phyloP scores from a whole-genome alignment of 2,329 filamentous ascomycete genomes.

The Cordyceps fumosorosea region DNA sequence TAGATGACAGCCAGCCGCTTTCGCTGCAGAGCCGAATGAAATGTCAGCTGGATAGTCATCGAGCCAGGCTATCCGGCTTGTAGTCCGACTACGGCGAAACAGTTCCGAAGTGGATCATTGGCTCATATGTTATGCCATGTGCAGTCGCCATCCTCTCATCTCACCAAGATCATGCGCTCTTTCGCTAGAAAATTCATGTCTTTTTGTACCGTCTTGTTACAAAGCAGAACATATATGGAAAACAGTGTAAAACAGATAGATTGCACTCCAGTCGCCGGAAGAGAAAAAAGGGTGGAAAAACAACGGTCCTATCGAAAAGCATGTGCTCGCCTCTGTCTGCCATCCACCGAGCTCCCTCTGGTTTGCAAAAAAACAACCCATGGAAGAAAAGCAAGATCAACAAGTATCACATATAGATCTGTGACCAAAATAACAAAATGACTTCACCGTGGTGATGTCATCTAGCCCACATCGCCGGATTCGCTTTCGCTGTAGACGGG shows the following conservation, averaged over 20 bases:
- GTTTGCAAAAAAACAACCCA: slow-evolving; percentile 23
- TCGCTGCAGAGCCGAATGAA: not conserved
- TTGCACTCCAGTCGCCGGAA: slow-evolving; percentile 47
- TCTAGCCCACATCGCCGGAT: not conserved
- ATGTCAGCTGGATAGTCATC: not conserved
- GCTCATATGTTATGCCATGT: not conserved
- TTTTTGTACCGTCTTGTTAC: not conserved
- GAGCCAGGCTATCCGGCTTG: not conserved
- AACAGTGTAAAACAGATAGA: slow-evolving; percentile 28
- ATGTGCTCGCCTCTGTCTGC: slow-evolving; percentile 24
- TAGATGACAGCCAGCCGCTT: no score
- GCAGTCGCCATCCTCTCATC: not conserved
- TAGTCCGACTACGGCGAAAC: not conserved
- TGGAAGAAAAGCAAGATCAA: slow-evolving; percentile 13
- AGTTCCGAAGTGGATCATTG: not conserved
- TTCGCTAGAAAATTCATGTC: not conserved
- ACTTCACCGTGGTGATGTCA: not conserved
- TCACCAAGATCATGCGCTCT: not conserved
- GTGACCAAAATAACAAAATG: not conserved
- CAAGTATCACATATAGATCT: slow-evolving; percentile 6
- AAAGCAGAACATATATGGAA: slow-evolving; percentile 15
- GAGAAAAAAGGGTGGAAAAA: not conserved
- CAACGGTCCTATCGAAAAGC: slow-evolving; percentile 37
- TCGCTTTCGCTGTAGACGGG: not conserved
- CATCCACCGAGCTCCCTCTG: slow-evolving; percentile 29